Percentiles rank a stretch among this genome's conserved stretches.
Evolutionary conservation across 331 rosid genomes (phyloP).

Genomic region (Malus hybrid): DNA sequence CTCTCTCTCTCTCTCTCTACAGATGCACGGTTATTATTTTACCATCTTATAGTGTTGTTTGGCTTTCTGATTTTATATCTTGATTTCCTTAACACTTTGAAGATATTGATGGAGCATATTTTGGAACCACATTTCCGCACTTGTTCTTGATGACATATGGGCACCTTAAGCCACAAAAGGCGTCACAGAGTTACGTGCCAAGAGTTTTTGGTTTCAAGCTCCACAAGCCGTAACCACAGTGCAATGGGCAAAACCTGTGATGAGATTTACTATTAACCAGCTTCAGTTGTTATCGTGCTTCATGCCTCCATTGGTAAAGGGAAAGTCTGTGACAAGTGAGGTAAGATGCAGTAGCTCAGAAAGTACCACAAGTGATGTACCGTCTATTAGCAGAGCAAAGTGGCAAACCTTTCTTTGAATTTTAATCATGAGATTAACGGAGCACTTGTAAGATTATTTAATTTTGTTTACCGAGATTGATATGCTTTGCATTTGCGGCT

Average conservation of each 20-base stretch:
- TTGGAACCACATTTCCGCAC: constrained; percentile 69
- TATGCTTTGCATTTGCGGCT: constrained; percentile 13
- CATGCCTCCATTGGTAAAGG: not conserved
- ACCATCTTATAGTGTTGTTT: not conserved
- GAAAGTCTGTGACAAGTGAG: not conserved
- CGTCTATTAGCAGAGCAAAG: constrained; percentile 9
- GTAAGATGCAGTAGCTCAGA: constrained; percentile 13
- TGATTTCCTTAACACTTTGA: constrained; percentile 29
- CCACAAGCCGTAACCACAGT: constrained; percentile 42
- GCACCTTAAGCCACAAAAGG: constrained; percentile 63
- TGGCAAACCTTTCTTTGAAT: constrained; percentile 14
- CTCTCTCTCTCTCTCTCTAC: not conserved
- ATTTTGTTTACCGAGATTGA: constrained; percentile 9
- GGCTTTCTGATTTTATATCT: not conserved
- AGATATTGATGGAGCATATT: constrained; percentile 80
- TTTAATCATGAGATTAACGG: constrained; percentile 23
- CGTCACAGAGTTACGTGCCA: constrained; percentile 47
- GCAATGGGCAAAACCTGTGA: not conserved
- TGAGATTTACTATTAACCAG: constrained; percentile 13
- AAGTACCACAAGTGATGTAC: constrained; percentile 16
- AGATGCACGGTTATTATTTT: not conserved
- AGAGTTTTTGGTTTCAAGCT: constrained; percentile 72
- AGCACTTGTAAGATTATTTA: constrained; percentile 20
- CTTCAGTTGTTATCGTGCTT: constrained; percentile 9
- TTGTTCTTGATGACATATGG: constrained; percentile 67